These are phyloP conservation scores for Coemansia sp. DNA, from an alignment of 192 early-diverging fungal species.

Conservation along the genomic window DNA sequence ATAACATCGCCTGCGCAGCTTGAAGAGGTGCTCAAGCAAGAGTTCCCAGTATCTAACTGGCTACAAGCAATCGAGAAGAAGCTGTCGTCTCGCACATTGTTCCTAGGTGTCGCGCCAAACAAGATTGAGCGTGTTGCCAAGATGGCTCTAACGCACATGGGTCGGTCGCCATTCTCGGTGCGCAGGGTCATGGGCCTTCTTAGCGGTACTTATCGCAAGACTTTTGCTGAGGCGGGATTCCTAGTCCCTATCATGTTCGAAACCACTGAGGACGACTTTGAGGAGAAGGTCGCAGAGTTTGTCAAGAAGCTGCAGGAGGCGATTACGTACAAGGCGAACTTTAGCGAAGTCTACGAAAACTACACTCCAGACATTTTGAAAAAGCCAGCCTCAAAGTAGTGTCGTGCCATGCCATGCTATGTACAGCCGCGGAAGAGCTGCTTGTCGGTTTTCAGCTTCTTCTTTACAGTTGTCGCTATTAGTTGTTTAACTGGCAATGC, in stretches of 20 bases:
- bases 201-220: conserved; percentile 4
- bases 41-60: conserved; percentile 9
- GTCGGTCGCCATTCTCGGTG: conserved; percentile 8
- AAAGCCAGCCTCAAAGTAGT: background rate
- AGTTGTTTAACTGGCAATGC: background rate
- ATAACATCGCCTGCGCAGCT: conserved; percentile 5
- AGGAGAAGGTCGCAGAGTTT: conserved; percentile 12
- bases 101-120: conserved; percentile 5
- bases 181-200: conserved; percentile 11
- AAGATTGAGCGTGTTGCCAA: conserved; percentile 4
- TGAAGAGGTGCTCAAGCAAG: background rate
- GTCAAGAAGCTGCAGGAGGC: conserved; percentile 11
- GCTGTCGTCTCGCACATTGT: conserved; percentile 7
- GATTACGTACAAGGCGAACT: conserved; percentile 9
- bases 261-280: conserved; percentile 6
- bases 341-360: conserved; percentile 8
- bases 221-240: conserved; percentile 7
- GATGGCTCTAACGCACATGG: conserved; percentile 8
- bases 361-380: conserved; percentile 10
- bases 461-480: background rate
- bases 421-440: background rate
- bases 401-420: background rate
- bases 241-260: conserved; percentile 9
- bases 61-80: conserved; percentile 11
- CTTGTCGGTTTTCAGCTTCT: background rate